Conservation (phyloP, 2,329 filamentous ascomycete species). For the Cordyceps farinosa region DNA sequence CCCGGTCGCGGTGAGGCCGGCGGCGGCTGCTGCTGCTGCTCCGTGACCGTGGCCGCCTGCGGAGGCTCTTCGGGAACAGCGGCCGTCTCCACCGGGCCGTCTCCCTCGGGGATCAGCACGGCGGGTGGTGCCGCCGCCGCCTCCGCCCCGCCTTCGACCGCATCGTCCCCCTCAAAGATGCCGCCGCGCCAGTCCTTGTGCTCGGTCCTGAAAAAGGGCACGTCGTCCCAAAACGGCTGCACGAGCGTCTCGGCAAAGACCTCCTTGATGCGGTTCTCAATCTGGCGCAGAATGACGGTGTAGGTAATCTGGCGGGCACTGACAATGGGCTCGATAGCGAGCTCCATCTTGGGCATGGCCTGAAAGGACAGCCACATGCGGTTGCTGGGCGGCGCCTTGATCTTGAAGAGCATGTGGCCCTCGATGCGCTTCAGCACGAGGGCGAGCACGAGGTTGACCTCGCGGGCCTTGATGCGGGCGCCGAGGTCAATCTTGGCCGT, state of each 20-base stretch:
- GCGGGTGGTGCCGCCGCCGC: neutral
- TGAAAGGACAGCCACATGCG: slow-evolving; percentile 95
- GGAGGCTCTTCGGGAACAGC: neutral
- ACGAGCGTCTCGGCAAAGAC: slow-evolving; percentile 91
- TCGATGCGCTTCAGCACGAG: slow-evolving; percentile 81
- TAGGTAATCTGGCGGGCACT: slow-evolving; percentile 95
- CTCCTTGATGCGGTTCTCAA: slow-evolving; percentile 92
- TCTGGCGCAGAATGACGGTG: slow-evolving; percentile 83
- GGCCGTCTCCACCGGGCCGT: neutral
- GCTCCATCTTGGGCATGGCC: slow-evolving; percentile 87
- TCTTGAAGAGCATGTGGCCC: slow-evolving; percentile 77
- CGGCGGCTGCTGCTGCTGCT: slow-evolving; percentile 21
- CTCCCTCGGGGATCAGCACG: neutral
- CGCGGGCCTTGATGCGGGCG: slow-evolving; percentile 79
- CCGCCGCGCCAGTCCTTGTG: slow-evolving; percentile 79
- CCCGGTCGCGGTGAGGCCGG: slow-evolving; percentile 38
- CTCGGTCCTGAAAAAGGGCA: slow-evolving; percentile 81
- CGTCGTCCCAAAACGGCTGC: slow-evolving; percentile 91
- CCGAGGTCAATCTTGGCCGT: slow-evolving; percentile 90
- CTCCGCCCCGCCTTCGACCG: slow-evolving; percentile 29
- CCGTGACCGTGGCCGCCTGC: slow-evolving; percentile 23
- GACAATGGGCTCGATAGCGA: slow-evolving; percentile 93
- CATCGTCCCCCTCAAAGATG: slow-evolving; percentile 63
- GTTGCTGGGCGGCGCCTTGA: slow-evolving; percentile 95
- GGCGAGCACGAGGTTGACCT: slow-evolving; percentile 85